phyloP scores from a whole-genome alignment of 2,329 filamentous ascomycete genomes.

The Fusarium graminum region DNA sequence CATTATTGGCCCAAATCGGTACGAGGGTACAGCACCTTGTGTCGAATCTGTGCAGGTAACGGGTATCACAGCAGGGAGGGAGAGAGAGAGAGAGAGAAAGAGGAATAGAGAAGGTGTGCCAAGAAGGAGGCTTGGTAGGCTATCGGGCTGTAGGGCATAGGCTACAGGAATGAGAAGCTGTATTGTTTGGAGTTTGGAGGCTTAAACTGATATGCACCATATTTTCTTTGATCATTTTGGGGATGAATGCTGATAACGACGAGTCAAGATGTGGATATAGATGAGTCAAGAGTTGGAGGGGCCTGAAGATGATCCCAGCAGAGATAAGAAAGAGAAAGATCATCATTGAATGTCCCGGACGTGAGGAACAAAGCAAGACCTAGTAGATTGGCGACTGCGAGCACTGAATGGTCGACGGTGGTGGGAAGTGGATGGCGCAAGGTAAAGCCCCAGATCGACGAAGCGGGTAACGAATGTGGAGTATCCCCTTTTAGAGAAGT shows the following conservation, averaged over 20 bases:
- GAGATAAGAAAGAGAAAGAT: not conserved
- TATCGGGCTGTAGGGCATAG: not conserved
- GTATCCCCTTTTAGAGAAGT: not conserved
- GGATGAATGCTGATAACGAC: slow-evolving; percentile 4
- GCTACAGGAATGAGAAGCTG: not conserved
- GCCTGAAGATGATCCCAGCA: slow-evolving; percentile 2
- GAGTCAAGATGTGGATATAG: slow-evolving; percentile 1
- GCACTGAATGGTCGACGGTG: not conserved
- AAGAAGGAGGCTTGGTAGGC: not conserved
- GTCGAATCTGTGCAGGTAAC: slow-evolving; percentile 15
- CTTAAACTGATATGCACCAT: slow-evolving; percentile 1
- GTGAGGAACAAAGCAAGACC: slow-evolving; percentile 6
- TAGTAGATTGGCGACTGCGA: not conserved
- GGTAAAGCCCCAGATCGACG: not conserved
- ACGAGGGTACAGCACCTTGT: slow-evolving; percentile 22
- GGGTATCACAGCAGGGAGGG: slow-evolving; percentile 5
- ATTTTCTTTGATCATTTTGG: not conserved
- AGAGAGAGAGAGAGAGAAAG: not conserved
- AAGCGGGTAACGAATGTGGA: not conserved
- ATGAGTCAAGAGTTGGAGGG: not conserved
- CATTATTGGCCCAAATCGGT: slow-evolving; percentile 17
- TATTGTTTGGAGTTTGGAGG: not conserved
- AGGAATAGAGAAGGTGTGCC: not conserved
- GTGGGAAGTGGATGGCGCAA: not conserved
- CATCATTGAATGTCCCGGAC: not conserved